Conservation (phyloP, 305 asterid genomes). For the Ajuga reptans region DNA sequence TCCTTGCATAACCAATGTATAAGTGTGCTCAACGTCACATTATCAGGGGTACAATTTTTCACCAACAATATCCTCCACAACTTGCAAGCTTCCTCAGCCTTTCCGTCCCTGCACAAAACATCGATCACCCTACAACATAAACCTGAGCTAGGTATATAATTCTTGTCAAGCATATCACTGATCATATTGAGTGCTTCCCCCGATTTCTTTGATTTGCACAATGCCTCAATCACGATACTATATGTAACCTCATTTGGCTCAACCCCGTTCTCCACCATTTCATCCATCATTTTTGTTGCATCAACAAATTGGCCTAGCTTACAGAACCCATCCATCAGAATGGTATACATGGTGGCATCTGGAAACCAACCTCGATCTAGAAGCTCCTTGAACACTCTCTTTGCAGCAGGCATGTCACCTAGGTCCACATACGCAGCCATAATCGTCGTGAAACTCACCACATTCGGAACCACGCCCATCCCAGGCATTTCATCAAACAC, state of each 20-base stretch:
- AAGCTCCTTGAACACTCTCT: conserved; percentile 59
- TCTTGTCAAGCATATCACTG: conserved; percentile 68
- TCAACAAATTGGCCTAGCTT: conserved; percentile 53
- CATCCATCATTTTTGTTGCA: conserved; percentile 89
- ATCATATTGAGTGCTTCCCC: conserved; percentile 71
- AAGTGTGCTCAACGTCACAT: conserved; percentile 57
- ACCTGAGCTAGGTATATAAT: conserved; percentile 51
- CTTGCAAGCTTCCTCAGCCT: conserved; percentile 58
- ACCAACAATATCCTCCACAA: conserved; percentile 61
- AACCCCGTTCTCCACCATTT: conserved; percentile 74
- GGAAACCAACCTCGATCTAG: conserved; percentile 72
- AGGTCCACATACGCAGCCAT: conserved; percentile 56
- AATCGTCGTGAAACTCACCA: conserved; percentile 78
- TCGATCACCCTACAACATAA: conserved; percentile 75
- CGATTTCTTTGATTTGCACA: conserved; percentile 61
- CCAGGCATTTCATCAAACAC: conserved; percentile 82
- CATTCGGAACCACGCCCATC: conserved; percentile 78
- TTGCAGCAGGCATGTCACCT: conserved; percentile 61
- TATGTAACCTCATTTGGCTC: conserved; percentile 78
- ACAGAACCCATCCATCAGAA: conserved; percentile 75
- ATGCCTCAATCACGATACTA: conserved; percentile 69
- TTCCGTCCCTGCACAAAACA: conserved; percentile 58
- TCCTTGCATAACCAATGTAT: conserved; percentile 78
- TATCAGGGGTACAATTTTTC: conserved; percentile 74
- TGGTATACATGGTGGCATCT: conserved; percentile 72